Evolutionary conservation across 73 alveolate species (phyloP).

Genomic region (Stentor coeruleus): DNA sequence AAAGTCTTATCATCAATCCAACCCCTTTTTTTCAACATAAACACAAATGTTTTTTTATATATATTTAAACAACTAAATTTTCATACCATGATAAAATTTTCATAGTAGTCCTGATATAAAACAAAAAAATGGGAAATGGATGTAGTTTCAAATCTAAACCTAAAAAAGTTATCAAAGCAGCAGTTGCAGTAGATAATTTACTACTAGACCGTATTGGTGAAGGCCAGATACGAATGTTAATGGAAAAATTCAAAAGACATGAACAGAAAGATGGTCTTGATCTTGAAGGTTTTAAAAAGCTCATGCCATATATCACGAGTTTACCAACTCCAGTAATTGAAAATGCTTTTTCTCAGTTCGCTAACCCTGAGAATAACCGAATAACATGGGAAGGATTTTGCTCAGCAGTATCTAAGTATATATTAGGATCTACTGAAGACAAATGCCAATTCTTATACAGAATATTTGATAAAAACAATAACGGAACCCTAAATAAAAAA

Average conservation of each 20-base stretch:
- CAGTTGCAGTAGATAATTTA: neutral
- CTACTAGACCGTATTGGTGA: neutral
- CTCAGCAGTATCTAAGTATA: neutral
- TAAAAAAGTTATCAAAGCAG: neutral
- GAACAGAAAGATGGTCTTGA: slow-evolving; percentile 6
- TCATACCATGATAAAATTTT: too few relatives aligned
- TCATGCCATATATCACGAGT: neutral
- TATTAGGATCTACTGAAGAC: neutral
- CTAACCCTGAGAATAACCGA: too few relatives aligned
- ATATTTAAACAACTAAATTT: too few relatives aligned
- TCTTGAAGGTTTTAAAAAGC: slow-evolving; percentile 12
- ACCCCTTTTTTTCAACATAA: too few relatives aligned
- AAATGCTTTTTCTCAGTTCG: neutral
- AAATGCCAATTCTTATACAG: slow-evolving; percentile 9
- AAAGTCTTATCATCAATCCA: too few relatives aligned
- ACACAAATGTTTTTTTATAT: too few relatives aligned
- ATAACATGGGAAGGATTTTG: neutral
- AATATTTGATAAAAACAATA: neutral
- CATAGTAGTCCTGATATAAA: neutral
- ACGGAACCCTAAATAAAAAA: neutral
- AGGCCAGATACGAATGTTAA: neutral
- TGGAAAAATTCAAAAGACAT: neutral
- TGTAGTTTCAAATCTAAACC: neutral
- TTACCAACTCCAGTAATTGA: neutral
- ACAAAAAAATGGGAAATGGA: neutral